Evolutionary conservation across 2,329 filamentous ascomycete species (phyloP).

Genomic region (Cordyceps javanica): DNA sequence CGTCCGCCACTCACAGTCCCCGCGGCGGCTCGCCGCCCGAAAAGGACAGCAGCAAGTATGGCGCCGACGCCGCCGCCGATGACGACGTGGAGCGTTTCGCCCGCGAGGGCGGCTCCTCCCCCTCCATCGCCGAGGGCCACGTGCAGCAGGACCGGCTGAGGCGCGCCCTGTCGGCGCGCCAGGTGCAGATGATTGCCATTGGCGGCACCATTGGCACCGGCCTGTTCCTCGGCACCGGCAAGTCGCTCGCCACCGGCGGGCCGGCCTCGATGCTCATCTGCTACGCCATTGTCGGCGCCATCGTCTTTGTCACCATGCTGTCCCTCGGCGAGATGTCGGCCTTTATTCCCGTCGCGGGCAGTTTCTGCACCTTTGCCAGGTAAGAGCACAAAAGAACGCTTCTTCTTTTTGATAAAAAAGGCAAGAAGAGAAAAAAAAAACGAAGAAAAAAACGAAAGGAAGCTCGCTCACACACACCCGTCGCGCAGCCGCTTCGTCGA

Average conservation of each 20-base stretch:
- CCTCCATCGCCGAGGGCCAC: conserved; percentile 12
- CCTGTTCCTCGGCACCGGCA: conserved; percentile 56
- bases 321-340: conserved; percentile 56
- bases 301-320: conserved; percentile 55
- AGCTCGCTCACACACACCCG: neutral
- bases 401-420: neutral
- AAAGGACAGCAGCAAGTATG: neutral
- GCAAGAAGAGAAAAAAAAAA: neutral
- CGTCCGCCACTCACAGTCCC: neutral
- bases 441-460: neutral
- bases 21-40: conserved; percentile 5
- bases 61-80: neutral
- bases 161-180: conserved; percentile 52
- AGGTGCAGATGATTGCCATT: conserved; percentile 63
- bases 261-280: conserved; percentile 53
- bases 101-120: neutral
- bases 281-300: conserved; percentile 50
- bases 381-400: conserved; percentile 18
- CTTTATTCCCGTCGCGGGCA: conserved; percentile 44
- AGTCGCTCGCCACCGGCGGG: conserved; percentile 52
- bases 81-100: neutral
- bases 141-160: conserved; percentile 40
- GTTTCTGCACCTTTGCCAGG: conserved; percentile 44
- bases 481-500: conserved; percentile 43
- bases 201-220: conserved; percentile 55